These are phyloP conservation scores for Rubus parviflorus DNA, from an alignment of 306 rosid species.

Conservation along the genomic window DNA sequence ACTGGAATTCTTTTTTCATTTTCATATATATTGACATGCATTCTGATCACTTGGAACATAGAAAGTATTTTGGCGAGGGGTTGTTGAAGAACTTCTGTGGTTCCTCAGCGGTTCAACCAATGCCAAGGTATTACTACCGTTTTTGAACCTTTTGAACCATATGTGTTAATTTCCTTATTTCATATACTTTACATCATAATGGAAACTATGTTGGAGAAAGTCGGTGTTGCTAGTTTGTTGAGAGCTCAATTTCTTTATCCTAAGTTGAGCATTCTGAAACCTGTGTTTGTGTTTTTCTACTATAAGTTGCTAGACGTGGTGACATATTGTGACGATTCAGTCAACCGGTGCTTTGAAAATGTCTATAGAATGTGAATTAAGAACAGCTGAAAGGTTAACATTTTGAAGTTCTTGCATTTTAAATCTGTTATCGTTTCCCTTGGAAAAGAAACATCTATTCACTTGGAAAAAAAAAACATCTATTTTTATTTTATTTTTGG, in stretches of 20 bases:
- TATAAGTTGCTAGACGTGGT: not conserved
- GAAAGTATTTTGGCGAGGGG: conserved; percentile 99
- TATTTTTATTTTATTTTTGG: not conserved
- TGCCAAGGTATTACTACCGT: conserved; percentile 68
- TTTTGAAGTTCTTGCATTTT: not conserved
- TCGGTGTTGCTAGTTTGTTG: not conserved
- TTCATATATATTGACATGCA: conserved; percentile 33
- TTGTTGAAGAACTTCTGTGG: conserved; percentile 98
- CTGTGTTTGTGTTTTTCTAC: not conserved
- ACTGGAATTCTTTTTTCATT: conserved; percentile 9
- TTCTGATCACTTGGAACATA: conserved; percentile 45
- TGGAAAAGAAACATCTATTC: not conserved
- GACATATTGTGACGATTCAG: not conserved
- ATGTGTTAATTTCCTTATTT: not conserved
- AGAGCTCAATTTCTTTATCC: not conserved
- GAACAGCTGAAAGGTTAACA: not conserved
- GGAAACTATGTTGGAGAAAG: not conserved
- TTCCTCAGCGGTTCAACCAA: conserved; percentile 95
- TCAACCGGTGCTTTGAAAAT: not conserved
- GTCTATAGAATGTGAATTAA: not conserved
- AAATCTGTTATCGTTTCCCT: not conserved
- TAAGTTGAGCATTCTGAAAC: not conserved
- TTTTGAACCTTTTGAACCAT: not conserved
- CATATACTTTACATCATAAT: not conserved
- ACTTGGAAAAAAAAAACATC: not conserved